Evolutionary conservation across 495 filamentous ascomycete species (phyloP), one percentile per base, ranked within the genome.

Genomic region (Delitschia confertaspora): DNA sequence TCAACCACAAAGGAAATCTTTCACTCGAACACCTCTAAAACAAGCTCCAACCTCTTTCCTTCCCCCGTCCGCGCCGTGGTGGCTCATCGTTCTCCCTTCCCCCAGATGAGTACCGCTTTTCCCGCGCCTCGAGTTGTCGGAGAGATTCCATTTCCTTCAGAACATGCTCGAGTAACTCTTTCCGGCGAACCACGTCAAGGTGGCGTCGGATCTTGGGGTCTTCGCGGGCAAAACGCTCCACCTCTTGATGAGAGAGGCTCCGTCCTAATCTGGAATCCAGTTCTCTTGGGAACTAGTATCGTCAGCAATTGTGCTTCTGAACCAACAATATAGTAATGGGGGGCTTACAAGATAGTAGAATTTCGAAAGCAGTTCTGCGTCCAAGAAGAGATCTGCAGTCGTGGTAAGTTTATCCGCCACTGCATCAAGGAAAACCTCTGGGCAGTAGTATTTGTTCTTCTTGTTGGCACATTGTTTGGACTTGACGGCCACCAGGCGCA

Each of bases 371-470:
- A 99, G 74, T 67, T 99, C 91, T 25, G 95, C 93, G 53, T 99
- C 95, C 7, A 99, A 76, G 72, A 99, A 99, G 0, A 99, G 75
- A 7, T 96, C 93, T 8, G 91, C 89, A 0, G 89, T 96, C 3
- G 84, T 79, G 11, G 88, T 88, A 42, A 99, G 79, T 65, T 96
- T 95, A 56, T 93, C 84, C 21, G 91, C 87, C 8, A 95, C 91
- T 7, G 93, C 85, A 59, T 99, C 91, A 20, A 99, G 78, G 71
- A 99, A 96, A 44, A 96, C 73, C 63, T 99, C 91, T 0, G 91
- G 91, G 61, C 91, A 99, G 67, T 88, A 75, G 70, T 96, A 95
- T 70, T 93, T 93, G 69, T 91, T 91, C 47, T 79, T 76, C 46
- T 77, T 70, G 46, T 67, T 72, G 50, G 80, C 71, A 68, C 91